phyloP scores from a whole-genome alignment of 139 green algal species.

The Mesostigma viride region DNA sequence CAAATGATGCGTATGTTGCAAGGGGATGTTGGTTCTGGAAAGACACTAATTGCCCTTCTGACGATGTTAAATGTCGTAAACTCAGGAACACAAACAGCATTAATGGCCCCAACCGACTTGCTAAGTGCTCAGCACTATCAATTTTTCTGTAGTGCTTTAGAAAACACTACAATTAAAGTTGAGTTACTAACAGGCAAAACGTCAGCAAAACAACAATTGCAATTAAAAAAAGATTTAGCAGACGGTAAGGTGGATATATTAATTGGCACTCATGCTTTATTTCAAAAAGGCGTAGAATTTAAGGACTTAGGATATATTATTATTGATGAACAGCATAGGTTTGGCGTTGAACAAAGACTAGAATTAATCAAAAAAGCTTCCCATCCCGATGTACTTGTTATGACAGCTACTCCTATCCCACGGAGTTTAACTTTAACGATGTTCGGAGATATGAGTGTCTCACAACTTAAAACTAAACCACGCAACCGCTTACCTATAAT shows the following conservation, averaged over 20 bases:
- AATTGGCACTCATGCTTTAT: conserved; percentile 44
- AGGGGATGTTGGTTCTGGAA: conserved; percentile 88
- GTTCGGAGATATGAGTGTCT: too few species aligned
- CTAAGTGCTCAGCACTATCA: conserved; percentile 10
- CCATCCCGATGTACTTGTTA: too few species aligned
- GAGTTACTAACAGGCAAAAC: conserved; percentile 15
- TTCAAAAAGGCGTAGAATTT: conserved; percentile 47
- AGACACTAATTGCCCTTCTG: conserved; percentile 73
- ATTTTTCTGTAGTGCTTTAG: background rate
- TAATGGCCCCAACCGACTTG: conserved; percentile 80
- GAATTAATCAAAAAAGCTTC: conserved; percentile 3
- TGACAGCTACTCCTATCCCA: too few species aligned
- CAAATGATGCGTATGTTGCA: conserved; percentile 24
- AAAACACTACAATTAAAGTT: background rate
- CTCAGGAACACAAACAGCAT: conserved; percentile 48
- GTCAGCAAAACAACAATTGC: background rate
- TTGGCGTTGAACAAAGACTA: conserved; percentile 22
- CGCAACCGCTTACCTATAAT: too few species aligned
- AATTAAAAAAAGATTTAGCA: too few species aligned
- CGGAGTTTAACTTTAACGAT: too few species aligned
- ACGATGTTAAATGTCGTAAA: conserved; percentile 20
- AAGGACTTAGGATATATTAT: conserved; percentile 52
- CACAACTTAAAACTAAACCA: too few species aligned
- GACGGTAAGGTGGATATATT: background rate
- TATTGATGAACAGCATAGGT: conserved; percentile 85